These are phyloP conservation scores for Gynandropsis gynandra DNA, from an alignment of 345 rosid genomes.

Conservation along the genomic window DNA sequence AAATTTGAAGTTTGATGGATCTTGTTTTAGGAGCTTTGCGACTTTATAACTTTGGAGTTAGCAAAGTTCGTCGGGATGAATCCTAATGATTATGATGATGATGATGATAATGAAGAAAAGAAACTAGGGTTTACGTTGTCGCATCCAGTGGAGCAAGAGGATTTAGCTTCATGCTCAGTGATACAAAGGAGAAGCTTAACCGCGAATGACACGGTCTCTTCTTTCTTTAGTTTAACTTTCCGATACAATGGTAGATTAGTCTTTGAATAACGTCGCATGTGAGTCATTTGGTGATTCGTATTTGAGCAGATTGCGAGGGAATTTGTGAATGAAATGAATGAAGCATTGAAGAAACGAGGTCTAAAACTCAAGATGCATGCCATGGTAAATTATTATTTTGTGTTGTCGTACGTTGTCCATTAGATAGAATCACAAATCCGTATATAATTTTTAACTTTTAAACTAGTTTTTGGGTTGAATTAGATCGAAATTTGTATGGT, in stretches of 20 bases:
- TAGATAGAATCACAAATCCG: no score
- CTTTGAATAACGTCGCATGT: no score
- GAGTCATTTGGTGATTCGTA: no score
- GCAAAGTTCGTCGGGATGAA: slow-evolving; percentile 37
- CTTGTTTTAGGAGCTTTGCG: slow-evolving; percentile 34
- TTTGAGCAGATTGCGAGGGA: slow-evolving; percentile 29
- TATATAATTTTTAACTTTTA: no score
- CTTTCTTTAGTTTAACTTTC: no score
- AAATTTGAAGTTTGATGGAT: not conserved
- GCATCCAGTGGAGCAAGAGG: slow-evolving; percentile 30
- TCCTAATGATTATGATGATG: slow-evolving; percentile 13
- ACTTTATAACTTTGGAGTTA: slow-evolving; percentile 39
- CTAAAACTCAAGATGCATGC: slow-evolving; percentile 34
- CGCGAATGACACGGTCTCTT: slow-evolving; percentile 33
- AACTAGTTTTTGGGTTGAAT: no score
- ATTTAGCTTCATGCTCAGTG: slow-evolving; percentile 28
- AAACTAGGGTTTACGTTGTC: slow-evolving; percentile 45
- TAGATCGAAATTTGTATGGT: no score
- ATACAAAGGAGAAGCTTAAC: slow-evolving; percentile 40
- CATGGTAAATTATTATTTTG: not conserved
- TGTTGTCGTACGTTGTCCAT: no score
- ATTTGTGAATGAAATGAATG: slow-evolving; percentile 33
- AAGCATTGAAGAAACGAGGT: slow-evolving; percentile 36
- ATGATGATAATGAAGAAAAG: slow-evolving; percentile 18
- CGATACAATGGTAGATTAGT: no score